Conservation (phyloP, 768 basidiomycete species). For the Pleurotus ostreatus region DNA sequence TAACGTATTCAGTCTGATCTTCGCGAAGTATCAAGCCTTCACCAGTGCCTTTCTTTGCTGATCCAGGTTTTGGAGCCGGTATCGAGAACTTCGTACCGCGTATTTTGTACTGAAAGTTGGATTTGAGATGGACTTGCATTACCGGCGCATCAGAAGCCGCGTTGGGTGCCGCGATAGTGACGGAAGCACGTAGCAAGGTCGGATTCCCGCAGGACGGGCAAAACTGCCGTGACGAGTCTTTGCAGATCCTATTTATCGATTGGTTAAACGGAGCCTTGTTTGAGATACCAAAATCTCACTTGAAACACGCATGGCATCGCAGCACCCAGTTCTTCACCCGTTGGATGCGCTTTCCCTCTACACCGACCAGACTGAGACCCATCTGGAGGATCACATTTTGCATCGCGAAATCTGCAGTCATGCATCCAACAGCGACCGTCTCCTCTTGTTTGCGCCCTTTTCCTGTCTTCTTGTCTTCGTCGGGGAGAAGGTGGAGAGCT, state of each 20-base stretch:
- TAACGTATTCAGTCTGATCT: slow-evolving; percentile 85
- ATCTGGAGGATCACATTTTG: slow-evolving; percentile 96
- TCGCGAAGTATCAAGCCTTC: slow-evolving; percentile 87
- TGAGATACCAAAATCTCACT: slow-evolving; percentile 54
- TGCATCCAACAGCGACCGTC: slow-evolving; percentile 71
- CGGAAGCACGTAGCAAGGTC: slow-evolving; percentile 85
- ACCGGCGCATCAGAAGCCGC: slow-evolving; percentile 57
- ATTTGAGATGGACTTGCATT: slow-evolving; percentile 90
- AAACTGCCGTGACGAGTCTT: slow-evolving; percentile 91
- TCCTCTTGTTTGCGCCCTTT: slow-evolving; percentile 35
- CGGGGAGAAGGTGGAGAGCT: slow-evolving; percentile 78
- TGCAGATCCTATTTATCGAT: slow-evolving; percentile 69
- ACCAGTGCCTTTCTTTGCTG: slow-evolving; percentile 78
- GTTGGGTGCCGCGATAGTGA: slow-evolving; percentile 71
- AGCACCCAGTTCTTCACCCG: slow-evolving; percentile 95
- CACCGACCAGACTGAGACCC: slow-evolving; percentile 84
- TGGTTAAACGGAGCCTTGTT: too few species aligned
- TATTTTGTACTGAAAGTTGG: slow-evolving; percentile 90
- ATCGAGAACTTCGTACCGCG: slow-evolving; percentile 93
- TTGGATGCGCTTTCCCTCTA: slow-evolving; percentile 87
- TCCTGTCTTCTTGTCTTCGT: slow-evolving; percentile 31
- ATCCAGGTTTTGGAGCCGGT: slow-evolving; percentile 84
- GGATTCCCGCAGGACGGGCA: slow-evolving; percentile 97
- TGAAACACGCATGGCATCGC: slow-evolving; percentile 98
- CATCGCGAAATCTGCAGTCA: slow-evolving; percentile 99